Conservation (phyloP, 495 filamentous ascomycete species). For the Trichodelitschia bisporula region DNA sequence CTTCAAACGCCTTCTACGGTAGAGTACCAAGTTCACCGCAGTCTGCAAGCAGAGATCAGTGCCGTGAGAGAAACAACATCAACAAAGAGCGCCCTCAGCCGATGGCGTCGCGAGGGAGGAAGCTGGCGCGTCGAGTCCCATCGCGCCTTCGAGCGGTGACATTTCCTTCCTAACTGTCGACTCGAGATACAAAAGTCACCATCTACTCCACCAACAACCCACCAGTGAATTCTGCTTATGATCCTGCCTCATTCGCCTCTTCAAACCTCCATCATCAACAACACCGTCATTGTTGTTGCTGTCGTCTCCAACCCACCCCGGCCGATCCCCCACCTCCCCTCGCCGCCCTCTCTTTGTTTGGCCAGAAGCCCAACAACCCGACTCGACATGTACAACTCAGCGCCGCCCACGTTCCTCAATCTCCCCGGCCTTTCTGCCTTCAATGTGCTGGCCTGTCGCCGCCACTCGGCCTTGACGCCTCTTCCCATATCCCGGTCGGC, state of each 20-base stretch:
- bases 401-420: background rate
- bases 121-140: background rate
- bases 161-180: background rate
- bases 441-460: too few relatives aligned
- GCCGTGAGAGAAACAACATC: background rate
- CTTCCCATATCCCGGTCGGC: too few relatives aligned
- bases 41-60: background rate
- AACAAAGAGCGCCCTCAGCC: background rate
- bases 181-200: too few relatives aligned
- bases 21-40: too few relatives aligned
- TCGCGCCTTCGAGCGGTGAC: background rate
- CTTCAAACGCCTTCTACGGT: too few relatives aligned
- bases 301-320: background rate
- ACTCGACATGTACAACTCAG: too few relatives aligned
- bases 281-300: background rate
- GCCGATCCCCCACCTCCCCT: background rate
- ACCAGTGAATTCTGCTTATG: constrained; percentile 1
- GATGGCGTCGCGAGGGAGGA: background rate
- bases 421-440: background rate
- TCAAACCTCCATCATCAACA: background rate
- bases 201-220: too few relatives aligned
- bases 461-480: too few relatives aligned
- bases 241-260: background rate
- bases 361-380: too few relatives aligned
- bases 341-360: background rate